phyloP scores from a whole-genome alignment of 2,329 filamentous ascomycete genomes.

The Emergomyces orientalis region DNA sequence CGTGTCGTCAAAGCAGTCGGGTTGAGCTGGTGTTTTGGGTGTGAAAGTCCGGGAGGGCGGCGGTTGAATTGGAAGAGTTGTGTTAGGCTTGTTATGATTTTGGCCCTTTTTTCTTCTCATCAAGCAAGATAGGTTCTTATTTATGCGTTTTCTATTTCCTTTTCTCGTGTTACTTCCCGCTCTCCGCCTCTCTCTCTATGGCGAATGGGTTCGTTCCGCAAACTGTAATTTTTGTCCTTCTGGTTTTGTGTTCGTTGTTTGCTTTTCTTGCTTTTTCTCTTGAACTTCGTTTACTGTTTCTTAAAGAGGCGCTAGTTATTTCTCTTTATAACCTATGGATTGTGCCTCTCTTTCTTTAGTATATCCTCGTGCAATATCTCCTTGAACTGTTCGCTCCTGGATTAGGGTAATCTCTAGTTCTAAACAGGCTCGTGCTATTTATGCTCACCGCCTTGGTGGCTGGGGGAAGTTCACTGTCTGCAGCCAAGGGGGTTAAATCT shows the following conservation, averaged over 20 bases:
- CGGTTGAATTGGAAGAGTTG: constrained; percentile 4
- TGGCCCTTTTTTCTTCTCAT: constrained; percentile 18
- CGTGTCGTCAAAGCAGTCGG: constrained; percentile 5
- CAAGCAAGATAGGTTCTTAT: constrained; percentile 10
- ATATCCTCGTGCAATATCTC: not conserved
- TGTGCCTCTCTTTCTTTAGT: not conserved
- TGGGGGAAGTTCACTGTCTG: no score
- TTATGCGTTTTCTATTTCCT: constrained; percentile 22
- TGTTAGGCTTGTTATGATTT: constrained; percentile 11
- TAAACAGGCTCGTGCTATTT: no score
- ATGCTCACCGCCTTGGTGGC: no score
- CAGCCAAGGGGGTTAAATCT: no score
- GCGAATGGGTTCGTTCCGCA: constrained; percentile 9
- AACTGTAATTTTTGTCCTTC: constrained; percentile 18
- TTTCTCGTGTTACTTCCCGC: constrained; percentile 25
- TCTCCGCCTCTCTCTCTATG: constrained; percentile 16
- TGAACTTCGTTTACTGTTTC: not conserved
- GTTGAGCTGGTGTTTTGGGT: constrained; percentile 10
- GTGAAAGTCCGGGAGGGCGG: constrained; percentile 2
- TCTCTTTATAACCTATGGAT: constrained; percentile 2
- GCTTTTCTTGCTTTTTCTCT: constrained; percentile 1
- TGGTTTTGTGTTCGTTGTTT: constrained; percentile 8
- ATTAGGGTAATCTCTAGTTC: not conserved
- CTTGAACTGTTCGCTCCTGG: no score
- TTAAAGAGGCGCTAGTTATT: constrained; percentile 6